Evolutionary conservation across 73 alveolate species (phyloP), one percentile per base, ranked within the genome.

Genomic region (Effrenium voratum): DNA sequence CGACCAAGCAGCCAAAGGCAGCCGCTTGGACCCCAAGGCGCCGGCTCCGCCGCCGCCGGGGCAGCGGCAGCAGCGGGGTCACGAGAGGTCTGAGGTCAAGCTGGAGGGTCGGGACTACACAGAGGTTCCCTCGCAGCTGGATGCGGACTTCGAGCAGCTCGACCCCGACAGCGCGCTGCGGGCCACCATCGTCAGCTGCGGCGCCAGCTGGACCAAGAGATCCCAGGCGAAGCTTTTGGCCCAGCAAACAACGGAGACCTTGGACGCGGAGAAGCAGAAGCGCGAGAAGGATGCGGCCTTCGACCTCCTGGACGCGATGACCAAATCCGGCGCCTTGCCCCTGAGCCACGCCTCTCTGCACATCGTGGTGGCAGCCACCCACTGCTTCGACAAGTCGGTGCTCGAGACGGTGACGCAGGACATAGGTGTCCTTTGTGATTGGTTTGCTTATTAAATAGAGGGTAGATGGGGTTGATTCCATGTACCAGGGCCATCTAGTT

Each of bases 341-440:
- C 36, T 91, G 82, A 63, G 52, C 84, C 86, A 68, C 47, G 96
- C 96, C 36, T 34, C 75, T 38, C 73, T 88, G 43, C 96, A 88
- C 86, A 88, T 88, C 24, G 96, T 88, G 73, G 47, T 88, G 19
- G 94, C 98, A 26, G 85, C 98, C 28, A 91, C 98, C 38, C 98
- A 91, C 49, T 91, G 98, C 98, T 91, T 91, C 70, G 98, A 91
- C 98, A 72, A 73, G 80, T 72, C 98, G 3, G 91, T 91, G 49
- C 70, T 49, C 50, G 98, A 91, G 66, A 85, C 94, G 24, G 93
- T 84, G 80, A 49, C 50, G 49, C 76, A 84, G 68, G n/a, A n/a
- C n/a, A n/a, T n/a, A n/a, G n/a, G n/a, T n/a, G n/a, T n/a, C n/a
- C n/a, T n/a, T n/a, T n/a, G n/a, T n/a, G n/a, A n/a, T n/a, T n/a